Evolutionary conservation across 2,329 filamentous ascomycete genomes (phyloP).

Genomic region (Fonsecaea multimorphosa): DNA sequence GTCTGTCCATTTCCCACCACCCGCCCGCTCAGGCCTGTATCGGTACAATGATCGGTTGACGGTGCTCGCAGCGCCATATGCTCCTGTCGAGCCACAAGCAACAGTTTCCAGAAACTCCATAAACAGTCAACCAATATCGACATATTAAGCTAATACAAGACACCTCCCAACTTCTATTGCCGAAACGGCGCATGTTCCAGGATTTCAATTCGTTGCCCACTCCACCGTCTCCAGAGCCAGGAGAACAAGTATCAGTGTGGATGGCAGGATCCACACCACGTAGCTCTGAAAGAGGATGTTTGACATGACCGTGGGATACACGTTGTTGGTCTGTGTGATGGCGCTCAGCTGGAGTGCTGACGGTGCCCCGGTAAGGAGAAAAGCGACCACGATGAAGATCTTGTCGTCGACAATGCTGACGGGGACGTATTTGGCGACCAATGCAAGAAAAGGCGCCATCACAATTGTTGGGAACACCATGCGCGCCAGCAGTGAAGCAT

Average conservation of each 20-base stretch:
- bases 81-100: neutral
- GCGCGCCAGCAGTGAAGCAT: slow-evolving; percentile 82
- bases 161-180: neutral
- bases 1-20: slow-evolving; percentile 1
- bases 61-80: neutral
- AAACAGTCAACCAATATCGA: slow-evolving; percentile 3
- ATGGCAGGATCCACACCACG: slow-evolving; percentile 95
- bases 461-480: slow-evolving; percentile 91
- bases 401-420: slow-evolving; percentile 96
- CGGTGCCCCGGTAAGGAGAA: slow-evolving; percentile 91
- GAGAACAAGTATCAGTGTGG: slow-evolving; percentile 88
- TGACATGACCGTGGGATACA: slow-evolving; percentile 94
- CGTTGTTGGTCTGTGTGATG: slow-evolving; percentile 97
- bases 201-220: slow-evolving; percentile 65
- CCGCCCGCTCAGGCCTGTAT: slow-evolving; percentile 3
- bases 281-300: slow-evolving; percentile 94
- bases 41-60: slow-evolving; percentile 1
- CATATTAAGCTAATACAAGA: neutral
- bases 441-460: slow-evolving; percentile 87
- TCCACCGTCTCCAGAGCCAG: slow-evolving; percentile 89
- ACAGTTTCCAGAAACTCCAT: slow-evolving; percentile 4
- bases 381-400: slow-evolving; percentile 97
- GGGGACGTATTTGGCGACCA: slow-evolving; percentile 87
- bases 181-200: neutral
- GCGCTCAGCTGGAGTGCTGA: slow-evolving; percentile 93